A percentile compares a stretch with the other conserved stretches of the same genome.
Conservation (phyloP, 176 grass and related monocot species). For the Ensete glaucum region DNA sequence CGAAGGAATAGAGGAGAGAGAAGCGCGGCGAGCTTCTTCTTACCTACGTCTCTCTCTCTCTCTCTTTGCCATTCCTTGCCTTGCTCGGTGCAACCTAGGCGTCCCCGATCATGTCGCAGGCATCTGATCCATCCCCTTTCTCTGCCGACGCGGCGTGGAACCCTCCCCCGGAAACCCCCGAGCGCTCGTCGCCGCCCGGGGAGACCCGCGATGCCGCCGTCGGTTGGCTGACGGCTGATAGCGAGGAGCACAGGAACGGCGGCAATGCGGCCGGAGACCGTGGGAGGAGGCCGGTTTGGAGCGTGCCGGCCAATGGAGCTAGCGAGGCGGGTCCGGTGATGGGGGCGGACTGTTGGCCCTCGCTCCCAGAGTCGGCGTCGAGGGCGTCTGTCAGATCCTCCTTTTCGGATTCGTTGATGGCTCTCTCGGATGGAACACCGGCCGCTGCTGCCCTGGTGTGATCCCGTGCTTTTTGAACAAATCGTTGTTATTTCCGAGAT, state of each 20-base stretch:
- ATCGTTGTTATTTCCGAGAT: slow-evolving; percentile 2
- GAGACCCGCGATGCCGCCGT: neutral
- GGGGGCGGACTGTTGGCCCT: slow-evolving; percentile 46
- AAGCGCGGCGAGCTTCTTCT: too few relatives aligned
- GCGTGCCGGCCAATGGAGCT: slow-evolving; percentile 14
- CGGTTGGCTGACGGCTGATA: slow-evolving; percentile 12
- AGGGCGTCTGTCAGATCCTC: slow-evolving; percentile 32
- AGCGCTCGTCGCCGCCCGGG: neutral
- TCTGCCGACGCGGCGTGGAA: neutral
- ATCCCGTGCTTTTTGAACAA: slow-evolving; percentile 12
- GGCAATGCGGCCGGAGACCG: slow-evolving; percentile 35
- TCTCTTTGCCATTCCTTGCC: too few relatives aligned
- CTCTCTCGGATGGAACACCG: slow-evolving; percentile 36
- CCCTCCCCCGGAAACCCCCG: neutral
- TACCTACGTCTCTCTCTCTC: too few relatives aligned
- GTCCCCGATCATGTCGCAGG: slow-evolving; percentile 27
- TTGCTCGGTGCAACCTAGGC: too few relatives aligned
- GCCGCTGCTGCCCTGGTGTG: slow-evolving; percentile 31
- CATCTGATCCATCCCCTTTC: neutral
- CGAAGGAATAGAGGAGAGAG: too few relatives aligned
- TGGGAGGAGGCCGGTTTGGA: slow-evolving; percentile 51
- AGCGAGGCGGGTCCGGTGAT: neutral
- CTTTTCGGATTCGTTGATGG: slow-evolving; percentile 49
- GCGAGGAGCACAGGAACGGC: slow-evolving; percentile 18
- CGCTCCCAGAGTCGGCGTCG: slow-evolving; percentile 28